phyloP scores from a whole-genome alignment of 371 early-diverging fungal genomes.

The Syncephalastrum racemosum region DNA sequence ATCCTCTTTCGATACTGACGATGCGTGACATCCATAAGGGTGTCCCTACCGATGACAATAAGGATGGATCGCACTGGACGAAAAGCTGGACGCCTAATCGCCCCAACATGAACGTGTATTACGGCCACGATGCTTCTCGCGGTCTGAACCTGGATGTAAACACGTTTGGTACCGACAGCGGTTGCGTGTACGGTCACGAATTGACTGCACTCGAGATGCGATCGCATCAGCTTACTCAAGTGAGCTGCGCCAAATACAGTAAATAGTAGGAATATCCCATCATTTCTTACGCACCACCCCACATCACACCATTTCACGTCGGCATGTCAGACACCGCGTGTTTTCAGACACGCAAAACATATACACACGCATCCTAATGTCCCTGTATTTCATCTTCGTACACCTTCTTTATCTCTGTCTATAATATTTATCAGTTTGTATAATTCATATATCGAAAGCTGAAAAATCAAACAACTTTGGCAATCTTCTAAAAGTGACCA shows the following conservation, averaged over 20 bases:
- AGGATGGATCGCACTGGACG: constrained; percentile 54
- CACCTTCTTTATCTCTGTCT: too few relatives aligned
- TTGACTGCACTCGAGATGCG: constrained; percentile 56
- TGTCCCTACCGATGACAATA: constrained; percentile 29
- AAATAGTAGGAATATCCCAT: neutral
- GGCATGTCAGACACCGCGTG: too few relatives aligned
- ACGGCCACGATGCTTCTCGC: constrained; percentile 72
- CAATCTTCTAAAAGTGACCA: too few relatives aligned
- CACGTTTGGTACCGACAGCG: constrained; percentile 67
- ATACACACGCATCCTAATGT: too few relatives aligned
- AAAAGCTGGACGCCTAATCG: constrained; percentile 44
- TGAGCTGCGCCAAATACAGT: constrained; percentile 24
- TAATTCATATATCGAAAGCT: too few relatives aligned
- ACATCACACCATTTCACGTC: too few relatives aligned
- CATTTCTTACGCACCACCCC: too few relatives aligned
- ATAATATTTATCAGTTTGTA: too few relatives aligned
- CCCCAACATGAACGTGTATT: constrained; percentile 39
- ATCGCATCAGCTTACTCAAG: constrained; percentile 28
- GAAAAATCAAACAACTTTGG: too few relatives aligned
- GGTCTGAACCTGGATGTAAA: constrained; percentile 52
- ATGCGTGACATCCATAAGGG: constrained; percentile 59
- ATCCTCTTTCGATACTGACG: constrained; percentile 58
- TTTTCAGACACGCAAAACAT: too few relatives aligned
- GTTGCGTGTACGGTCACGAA: constrained; percentile 66
- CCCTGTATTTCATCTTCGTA: too few relatives aligned